Conservation (phyloP, 2,329 filamentous ascomycete genomes). For the Colletotrichum euphorbiae region DNA sequence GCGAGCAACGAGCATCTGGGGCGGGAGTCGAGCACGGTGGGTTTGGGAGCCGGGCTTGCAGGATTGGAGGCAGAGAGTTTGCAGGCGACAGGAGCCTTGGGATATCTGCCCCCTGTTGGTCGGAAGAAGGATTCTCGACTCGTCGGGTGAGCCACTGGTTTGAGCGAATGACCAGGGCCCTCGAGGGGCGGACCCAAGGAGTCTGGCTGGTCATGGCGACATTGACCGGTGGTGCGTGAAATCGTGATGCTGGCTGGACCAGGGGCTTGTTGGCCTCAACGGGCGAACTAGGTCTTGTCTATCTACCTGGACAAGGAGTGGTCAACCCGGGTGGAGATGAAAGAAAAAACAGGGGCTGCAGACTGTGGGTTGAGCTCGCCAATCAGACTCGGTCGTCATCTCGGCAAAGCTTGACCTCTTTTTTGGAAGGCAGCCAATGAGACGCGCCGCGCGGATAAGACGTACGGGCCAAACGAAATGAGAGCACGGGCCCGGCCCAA, state of each 20-base stretch:
- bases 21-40: neutral
- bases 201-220: constrained; percentile 37
- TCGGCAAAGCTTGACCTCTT: constrained; percentile 38
- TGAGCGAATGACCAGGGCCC: constrained; percentile 8
- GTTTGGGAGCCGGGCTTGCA: neutral
- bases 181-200: constrained; percentile 29
- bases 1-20: constrained; percentile 25
- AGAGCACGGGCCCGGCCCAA: constrained; percentile 22
- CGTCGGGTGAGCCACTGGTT: constrained; percentile 11
- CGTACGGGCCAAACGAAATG: constrained; percentile 36
- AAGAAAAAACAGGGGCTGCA: constrained; percentile 9
- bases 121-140: constrained; percentile 4
- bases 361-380: constrained; percentile 16
- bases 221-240: constrained; percentile 28
- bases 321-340: constrained; percentile 33
- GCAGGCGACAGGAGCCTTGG: neutral
- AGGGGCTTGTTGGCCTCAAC: neutral
- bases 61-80: no score
- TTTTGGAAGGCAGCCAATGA: constrained; percentile 30
- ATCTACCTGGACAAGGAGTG: constrained; percentile 33
- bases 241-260: constrained; percentile 1
- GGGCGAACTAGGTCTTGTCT: neutral
- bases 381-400: constrained; percentile 37
- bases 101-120: constrained; percentile 30
- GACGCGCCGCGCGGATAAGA: constrained; percentile 23